Percentiles rank a stretch among this genome's conserved stretches.
Evolutionary conservation across 2,329 filamentous ascomycete species (phyloP).

Genomic region (Ilyonectria sp.): DNA sequence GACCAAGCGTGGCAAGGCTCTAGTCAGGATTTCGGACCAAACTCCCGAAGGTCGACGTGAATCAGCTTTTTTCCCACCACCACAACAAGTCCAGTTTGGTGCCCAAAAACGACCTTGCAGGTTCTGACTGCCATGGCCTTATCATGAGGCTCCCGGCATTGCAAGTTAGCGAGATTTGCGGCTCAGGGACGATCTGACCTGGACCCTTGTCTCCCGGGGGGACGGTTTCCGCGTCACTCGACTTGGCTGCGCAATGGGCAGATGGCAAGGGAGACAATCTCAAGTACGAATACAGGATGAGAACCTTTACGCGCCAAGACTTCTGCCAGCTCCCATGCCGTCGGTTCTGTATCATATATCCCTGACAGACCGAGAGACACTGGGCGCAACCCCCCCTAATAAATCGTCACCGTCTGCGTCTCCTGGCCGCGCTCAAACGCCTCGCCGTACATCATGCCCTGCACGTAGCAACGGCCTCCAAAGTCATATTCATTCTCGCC

Average conservation of each 20-base stretch:
- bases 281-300: not conserved
- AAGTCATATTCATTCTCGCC: slow-evolving; percentile 25
- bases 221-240: not conserved
- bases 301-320: not conserved
- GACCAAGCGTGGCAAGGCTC: not conserved
- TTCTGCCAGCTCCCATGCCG: not conserved
- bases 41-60: not conserved
- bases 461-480: slow-evolving; percentile 29
- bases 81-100: not conserved
- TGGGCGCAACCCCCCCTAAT: not conserved
- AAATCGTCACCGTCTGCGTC: slow-evolving; percentile 9
- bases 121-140: not conserved
- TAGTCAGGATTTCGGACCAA: slow-evolving; percentile 1
- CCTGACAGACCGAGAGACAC: not conserved
- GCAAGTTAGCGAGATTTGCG: slow-evolving; percentile 26
- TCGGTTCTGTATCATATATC: not conserved
- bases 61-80: too few species aligned
- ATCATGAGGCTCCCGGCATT: slow-evolving; percentile 26
- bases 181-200: slow-evolving; percentile 21
- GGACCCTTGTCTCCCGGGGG: slow-evolving; percentile 20
- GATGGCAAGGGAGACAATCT: slow-evolving; percentile 12
- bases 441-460: slow-evolving; percentile 32
- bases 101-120: not conserved
- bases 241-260: slow-evolving; percentile 26
- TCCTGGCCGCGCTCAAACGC: slow-evolving; percentile 17